Conservation (phyloP, 108 stramenopile genomes). For the Aurantiochytrium sp. region DNA sequence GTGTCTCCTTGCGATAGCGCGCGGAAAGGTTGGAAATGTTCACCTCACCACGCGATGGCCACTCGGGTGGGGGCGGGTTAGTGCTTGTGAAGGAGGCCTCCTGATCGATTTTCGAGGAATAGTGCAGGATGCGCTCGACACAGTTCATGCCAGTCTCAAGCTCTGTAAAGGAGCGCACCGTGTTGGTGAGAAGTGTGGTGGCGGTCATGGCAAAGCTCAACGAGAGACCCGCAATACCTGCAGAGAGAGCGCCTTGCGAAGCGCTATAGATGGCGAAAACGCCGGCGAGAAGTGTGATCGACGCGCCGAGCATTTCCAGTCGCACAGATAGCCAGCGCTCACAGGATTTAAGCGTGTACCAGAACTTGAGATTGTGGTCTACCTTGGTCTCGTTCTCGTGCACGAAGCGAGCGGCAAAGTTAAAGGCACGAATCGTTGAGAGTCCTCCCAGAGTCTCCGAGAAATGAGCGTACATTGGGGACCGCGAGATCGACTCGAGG, state of each 20-base stretch:
- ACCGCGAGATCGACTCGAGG: slow-evolving; percentile 71
- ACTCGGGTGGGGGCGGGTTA: slow-evolving; percentile 24
- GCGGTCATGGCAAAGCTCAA: slow-evolving; percentile 66
- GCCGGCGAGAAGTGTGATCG: slow-evolving; percentile 56
- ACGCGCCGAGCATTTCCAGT: slow-evolving; percentile 66
- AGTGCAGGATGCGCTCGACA: slow-evolving; percentile 71
- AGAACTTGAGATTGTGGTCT: slow-evolving; percentile 56
- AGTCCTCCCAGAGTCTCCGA: slow-evolving; percentile 83
- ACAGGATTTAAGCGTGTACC: slow-evolving; percentile 55
- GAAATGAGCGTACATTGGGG: slow-evolving; percentile 87
- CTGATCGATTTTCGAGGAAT: slow-evolving; percentile 49
- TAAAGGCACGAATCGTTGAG: slow-evolving; percentile 78
- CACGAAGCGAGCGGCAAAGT: slow-evolving; percentile 43
- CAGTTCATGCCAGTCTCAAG: slow-evolving; percentile 79
- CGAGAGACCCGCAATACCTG: slow-evolving; percentile 54
- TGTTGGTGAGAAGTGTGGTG: slow-evolving; percentile 69
- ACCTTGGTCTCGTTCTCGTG: slow-evolving; percentile 53
- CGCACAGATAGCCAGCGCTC: slow-evolving; percentile 68
- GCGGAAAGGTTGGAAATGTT: slow-evolving; percentile 62
- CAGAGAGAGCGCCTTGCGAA: neutral
- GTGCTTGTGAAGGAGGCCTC: neutral
- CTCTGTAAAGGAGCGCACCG: slow-evolving; percentile 68
- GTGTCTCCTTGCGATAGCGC: slow-evolving; percentile 63
- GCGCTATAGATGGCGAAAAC: slow-evolving; percentile 40
- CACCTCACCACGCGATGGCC: slow-evolving; percentile 71